These are phyloP conservation scores for Andrographis paniculata DNA, from an alignment of 305 asterid species.

Conservation along the genomic window DNA sequence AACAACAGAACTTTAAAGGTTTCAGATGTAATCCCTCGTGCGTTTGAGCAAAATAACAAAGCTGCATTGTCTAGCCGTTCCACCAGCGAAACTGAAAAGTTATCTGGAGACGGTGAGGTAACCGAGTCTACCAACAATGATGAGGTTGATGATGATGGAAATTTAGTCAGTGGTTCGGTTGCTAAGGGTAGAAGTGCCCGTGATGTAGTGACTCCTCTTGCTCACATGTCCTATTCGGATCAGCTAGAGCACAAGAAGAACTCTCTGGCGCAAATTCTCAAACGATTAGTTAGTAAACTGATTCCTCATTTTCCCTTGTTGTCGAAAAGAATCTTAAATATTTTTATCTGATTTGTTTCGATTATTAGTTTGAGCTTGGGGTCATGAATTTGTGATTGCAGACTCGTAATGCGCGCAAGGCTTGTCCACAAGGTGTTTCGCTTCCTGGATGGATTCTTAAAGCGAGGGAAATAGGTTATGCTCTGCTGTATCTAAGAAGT, in stretches of 20 bases:
- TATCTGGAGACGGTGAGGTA: slow-evolving; percentile 18
- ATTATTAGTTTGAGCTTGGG: slow-evolving; percentile 13
- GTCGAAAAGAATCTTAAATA: neutral
- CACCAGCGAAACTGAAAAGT: slow-evolving; percentile 21
- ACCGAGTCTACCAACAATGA: slow-evolving; percentile 19
- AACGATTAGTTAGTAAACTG: slow-evolving; percentile 52
- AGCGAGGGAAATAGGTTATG: slow-evolving; percentile 79
- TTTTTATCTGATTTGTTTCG: neutral
- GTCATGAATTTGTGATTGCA: slow-evolving; percentile 27
- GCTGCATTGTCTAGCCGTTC: slow-evolving; percentile 21
- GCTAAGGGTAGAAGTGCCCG: slow-evolving; percentile 60
- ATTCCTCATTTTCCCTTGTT: neutral
- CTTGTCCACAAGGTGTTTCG: slow-evolving; percentile 68
- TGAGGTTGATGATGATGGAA: slow-evolving; percentile 37
- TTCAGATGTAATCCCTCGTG: slow-evolving; percentile 55
- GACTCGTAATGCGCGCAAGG: slow-evolving; percentile 92
- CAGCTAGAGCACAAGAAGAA: slow-evolving; percentile 81
- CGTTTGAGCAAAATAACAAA: slow-evolving; percentile 56
- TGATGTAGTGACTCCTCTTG: slow-evolving; percentile 91
- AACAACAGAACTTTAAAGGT: slow-evolving; percentile 71
- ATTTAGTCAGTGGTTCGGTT: slow-evolving; percentile 26
- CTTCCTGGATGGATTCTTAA: slow-evolving; percentile 87
- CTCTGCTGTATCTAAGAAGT: slow-evolving; percentile 16
- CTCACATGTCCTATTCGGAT: slow-evolving; percentile 72
- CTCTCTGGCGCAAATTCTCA: slow-evolving; percentile 58